Base-by-base conservation (phyloP, 139 green algal genomes). In the Chlorella sp. region DNA sequence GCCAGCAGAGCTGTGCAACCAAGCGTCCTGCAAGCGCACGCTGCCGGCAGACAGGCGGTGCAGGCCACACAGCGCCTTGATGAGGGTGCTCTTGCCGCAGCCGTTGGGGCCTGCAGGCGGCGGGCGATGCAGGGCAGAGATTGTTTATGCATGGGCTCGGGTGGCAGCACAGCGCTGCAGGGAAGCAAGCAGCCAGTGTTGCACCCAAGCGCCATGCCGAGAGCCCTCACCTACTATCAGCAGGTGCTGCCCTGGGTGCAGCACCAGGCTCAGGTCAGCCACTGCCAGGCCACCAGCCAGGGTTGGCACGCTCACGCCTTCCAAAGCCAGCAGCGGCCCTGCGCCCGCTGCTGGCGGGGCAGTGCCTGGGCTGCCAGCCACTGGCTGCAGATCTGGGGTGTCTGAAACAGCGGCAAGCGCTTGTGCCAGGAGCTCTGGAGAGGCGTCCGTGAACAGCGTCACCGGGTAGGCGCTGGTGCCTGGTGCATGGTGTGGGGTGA, bases 371-470 rank as follows among this genome's bases (percentile, higher is more conserved):
- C 51, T 57, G n/a, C 26, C 21, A 15, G 71, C 15, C 17, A 9
- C 9, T 11, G 38, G 2, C 2, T n/a, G n/a, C n/a, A n/a, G 18
- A 7, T 18, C 16, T 6, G 51, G 11, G 44, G 26, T n/a, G 30
- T 25, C 47, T 67, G n/a, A n/a, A 4, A 32, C 38, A 11, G 41
- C 36, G 21, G 71, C 72, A 9, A 89, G 62, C 41, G 69, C 83
- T 18, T 63, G 39, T 26, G 64, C 56, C 55, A 94, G 56, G 5
- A 62, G 55, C 1, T 51, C 41, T 30, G 80, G 30, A 3, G 89
- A 70, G 15, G 90, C 91, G 34, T 82, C 60, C 20, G 91, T 94
- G 72, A 94, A 90, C 2, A 94, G 57, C 23, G 83, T 93, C 36
- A 82, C 91, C 4, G 91, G 91, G 74, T 93, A 94, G 18, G 71